A percentile compares a stretch with the other conserved stretches of the same genome.
These are phyloP conservation scores for Yarrowia sp. DNA, from an alignment of 805 yeast genomes.

Conservation along the genomic window DNA sequence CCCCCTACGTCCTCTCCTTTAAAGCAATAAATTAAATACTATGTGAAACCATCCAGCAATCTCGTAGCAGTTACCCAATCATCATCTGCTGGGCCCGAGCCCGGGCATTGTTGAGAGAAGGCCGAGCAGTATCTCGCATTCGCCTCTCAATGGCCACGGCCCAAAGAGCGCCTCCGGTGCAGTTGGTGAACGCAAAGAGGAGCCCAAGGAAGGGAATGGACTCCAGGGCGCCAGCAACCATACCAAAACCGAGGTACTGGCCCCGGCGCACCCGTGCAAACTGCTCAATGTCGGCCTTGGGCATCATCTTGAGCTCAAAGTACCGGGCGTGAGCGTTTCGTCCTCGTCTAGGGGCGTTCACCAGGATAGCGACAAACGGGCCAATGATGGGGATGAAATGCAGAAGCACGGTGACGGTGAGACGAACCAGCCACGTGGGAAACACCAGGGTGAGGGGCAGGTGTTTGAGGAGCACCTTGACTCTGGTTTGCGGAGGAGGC, in stretches of 20 bases:
- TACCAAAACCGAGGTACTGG: constrained; percentile 50
- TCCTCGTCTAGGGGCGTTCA: constrained; percentile 64
- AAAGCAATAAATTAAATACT: neutral
- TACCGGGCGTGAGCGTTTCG: constrained; percentile 61
- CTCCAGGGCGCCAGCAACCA: constrained; percentile 51
- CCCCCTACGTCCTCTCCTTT: too few species aligned
- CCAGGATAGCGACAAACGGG: constrained; percentile 58
- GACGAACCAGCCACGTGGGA: constrained; percentile 54
- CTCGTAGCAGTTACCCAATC: constrained; percentile 2
- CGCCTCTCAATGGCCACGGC: constrained; percentile 48
- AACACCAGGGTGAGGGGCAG: constrained; percentile 53
- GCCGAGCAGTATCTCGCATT: constrained; percentile 5
- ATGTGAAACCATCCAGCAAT: constrained; percentile 14
- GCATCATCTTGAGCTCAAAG: constrained; percentile 62
- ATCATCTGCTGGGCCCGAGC: constrained; percentile 25
- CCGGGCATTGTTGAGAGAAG: constrained; percentile 11
- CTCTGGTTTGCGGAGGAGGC: constrained; percentile 44
- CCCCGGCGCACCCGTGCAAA: constrained; percentile 46
- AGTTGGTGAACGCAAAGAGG: constrained; percentile 50
- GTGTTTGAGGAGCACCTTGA: constrained; percentile 49
- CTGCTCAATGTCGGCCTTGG: constrained; percentile 52
- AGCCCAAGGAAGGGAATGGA: constrained; percentile 50
- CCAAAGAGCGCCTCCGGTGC: constrained; percentile 53
- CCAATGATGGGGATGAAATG: constrained; percentile 66
- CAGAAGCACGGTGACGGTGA: constrained; percentile 52